Evolutionary conservation across 106 monocot genomes (phyloP).

Genomic region (Triglochin maritima): DNA sequence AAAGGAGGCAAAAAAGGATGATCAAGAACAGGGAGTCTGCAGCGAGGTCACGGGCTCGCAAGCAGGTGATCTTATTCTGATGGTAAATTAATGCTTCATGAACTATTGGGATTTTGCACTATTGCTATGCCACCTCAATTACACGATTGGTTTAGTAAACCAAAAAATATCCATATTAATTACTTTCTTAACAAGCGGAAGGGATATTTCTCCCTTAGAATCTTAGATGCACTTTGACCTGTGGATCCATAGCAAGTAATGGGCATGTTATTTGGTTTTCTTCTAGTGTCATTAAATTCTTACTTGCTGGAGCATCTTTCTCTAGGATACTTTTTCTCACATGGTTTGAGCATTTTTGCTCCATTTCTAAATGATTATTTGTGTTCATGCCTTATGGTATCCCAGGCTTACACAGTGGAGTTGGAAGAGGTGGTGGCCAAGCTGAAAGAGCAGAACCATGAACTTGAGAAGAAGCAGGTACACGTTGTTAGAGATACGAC

Average conservation of each 20-base stretch:
- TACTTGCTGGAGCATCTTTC: too few species aligned
- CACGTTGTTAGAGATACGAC: not conserved
- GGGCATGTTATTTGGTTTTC: too few species aligned
- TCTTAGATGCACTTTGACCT: not conserved
- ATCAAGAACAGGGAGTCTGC: constrained; percentile 29
- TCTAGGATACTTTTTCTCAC: too few species aligned
- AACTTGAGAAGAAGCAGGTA: constrained; percentile 12
- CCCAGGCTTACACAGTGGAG: constrained; percentile 11
- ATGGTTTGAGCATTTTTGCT: too few species aligned
- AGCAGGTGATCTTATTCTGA: constrained; percentile 12
- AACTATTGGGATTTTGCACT: not conserved
- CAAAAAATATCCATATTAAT: not conserved
- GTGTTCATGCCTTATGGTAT: too few species aligned
- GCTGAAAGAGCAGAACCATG: constrained; percentile 13
- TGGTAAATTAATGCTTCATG: not conserved
- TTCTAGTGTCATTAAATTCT: too few species aligned
- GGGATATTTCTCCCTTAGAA: not conserved
- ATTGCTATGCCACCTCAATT: not conserved
- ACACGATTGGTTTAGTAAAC: not conserved
- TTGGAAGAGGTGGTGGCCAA: constrained; percentile 7
- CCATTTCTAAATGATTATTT: too few species aligned
- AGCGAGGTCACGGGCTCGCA: constrained; percentile 22
- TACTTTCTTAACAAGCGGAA: not conserved
- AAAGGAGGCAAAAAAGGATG: constrained; percentile 23
- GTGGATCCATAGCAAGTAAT: too few species aligned